Evolutionary conservation across 83 land plant species (phyloP).

Genomic region (Picea mariana): DNA sequence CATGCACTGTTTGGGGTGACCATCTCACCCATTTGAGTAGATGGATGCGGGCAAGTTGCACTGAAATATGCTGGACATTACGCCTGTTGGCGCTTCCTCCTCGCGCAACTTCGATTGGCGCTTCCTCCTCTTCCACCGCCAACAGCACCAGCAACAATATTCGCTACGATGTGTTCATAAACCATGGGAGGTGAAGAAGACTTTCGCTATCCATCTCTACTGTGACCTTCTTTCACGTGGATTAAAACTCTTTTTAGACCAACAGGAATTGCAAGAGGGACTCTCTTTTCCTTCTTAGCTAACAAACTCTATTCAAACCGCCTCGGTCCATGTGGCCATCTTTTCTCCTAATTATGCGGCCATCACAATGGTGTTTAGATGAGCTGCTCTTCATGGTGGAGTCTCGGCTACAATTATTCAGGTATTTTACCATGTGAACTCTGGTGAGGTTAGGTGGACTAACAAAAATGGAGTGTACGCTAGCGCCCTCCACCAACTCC

Average conservation of each 20-base stretch:
- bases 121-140: too few species aligned
- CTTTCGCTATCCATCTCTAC: background rate
- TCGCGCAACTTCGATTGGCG: too few species aligned
- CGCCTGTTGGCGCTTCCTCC: too few species aligned
- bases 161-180: background rate
- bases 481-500: background rate
- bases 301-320: background rate
- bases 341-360: slow-evolving; percentile 3
- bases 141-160: too few species aligned
- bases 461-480: background rate
- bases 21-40: too few species aligned
- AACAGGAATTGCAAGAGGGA: background rate
- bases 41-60: too few species aligned
- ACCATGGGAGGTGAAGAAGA: slow-evolving; percentile 4
- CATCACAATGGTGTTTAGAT: background rate
- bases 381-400: background rate
- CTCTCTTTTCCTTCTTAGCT: background rate
- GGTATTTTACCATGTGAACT: background rate
- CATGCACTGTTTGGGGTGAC: too few species aligned
- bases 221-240: background rate
- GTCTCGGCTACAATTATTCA: background rate
- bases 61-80: too few species aligned
- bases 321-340: background rate
- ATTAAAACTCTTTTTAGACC: background rate
- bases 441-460: background rate